Base-by-base conservation (phyloP, 176 grass and related monocot species). In the Metroxylon sagu region DNA sequence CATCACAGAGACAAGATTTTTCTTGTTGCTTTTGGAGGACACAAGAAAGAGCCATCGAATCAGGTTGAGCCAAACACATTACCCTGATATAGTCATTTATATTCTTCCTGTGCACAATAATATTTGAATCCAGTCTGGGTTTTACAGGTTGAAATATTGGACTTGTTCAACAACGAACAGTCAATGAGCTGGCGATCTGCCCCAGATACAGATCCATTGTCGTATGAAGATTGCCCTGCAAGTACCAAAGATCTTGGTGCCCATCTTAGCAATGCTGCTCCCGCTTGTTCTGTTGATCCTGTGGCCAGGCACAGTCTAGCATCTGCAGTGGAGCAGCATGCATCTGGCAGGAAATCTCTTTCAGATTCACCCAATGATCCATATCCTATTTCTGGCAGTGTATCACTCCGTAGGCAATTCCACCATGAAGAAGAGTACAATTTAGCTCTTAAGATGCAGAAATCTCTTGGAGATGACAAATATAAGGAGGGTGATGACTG, bases 1-100 rank as follows among this genome's bases (percentile, higher is more conserved):
- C 80, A 87, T 66, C 80, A 98, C 70, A 85, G 78, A 73, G 87
- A 98, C 62, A 98, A 81, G 80, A 64, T 83, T 73, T 81, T 91
- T 71, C 93, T 98, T 65, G 72, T 98, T 70, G 82, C 93, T 70
- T 98, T 98, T 81, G 93, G 93, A 68, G 93, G 93, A 71, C 73
- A 91, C 48, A 91, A 77, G 64, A 97, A 97, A 76, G 93, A 98
- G n/a, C 76, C 93, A 76, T 98, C 93, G 64, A 81, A 88, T 60
- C 87, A 92, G 87, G 93, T 92, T 25, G 50, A 71, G 19, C 50
- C 26, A 6, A 72, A 26, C 52, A 63, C 56, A 6, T 39, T 57
- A 43, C n/a, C n/a, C 56, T 39, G 62, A 62, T 68, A 31, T 57
- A 8, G 53, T 18, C 29, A 56, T 27, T 57, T 81, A 7, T 30